These are phyloP conservation scores for Corynascus novoguineensis DNA, from an alignment of 495 filamentous ascomycete species.

Conservation along the genomic window DNA sequence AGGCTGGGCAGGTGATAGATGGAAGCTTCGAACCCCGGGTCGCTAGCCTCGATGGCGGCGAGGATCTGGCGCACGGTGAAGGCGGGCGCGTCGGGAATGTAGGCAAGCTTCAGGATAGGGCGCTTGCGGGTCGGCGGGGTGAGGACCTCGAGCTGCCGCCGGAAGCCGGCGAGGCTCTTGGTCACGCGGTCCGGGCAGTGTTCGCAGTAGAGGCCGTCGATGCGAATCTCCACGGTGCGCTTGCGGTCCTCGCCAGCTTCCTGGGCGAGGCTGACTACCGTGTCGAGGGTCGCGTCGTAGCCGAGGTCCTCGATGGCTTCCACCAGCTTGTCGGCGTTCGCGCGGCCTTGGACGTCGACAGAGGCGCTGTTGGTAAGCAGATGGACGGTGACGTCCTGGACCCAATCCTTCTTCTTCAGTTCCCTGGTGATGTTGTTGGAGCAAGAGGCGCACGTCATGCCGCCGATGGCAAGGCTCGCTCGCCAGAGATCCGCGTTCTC, in stretches of 20 bases:
- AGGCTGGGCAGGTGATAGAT: slow-evolving; percentile 78
- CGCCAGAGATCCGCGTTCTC: slow-evolving; percentile 39
- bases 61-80: slow-evolving; percentile 77
- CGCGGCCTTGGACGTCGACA: slow-evolving; percentile 54
- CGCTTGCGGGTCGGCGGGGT: slow-evolving; percentile 39
- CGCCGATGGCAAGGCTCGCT: slow-evolving; percentile 64
- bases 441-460: slow-evolving; percentile 83
- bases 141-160: slow-evolving; percentile 44
- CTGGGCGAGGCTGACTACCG: slow-evolving; percentile 30
- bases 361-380: slow-evolving; percentile 67
- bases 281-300: slow-evolving; percentile 63
- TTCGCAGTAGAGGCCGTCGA: slow-evolving; percentile 84
- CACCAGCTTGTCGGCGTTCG: slow-evolving; percentile 51
- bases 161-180: slow-evolving; percentile 35
- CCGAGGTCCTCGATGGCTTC: slow-evolving; percentile 75
- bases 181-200: slow-evolving; percentile 68
- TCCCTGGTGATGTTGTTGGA: slow-evolving; percentile 58
- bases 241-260: slow-evolving; percentile 27
- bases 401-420: slow-evolving; percentile 57
- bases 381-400: slow-evolving; percentile 61
- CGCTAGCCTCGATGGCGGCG: slow-evolving; percentile 54
- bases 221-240: slow-evolving; percentile 58
- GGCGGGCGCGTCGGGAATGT: slow-evolving; percentile 59
- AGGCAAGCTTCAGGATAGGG: slow-evolving; percentile 66
- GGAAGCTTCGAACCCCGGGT: slow-evolving; percentile 58